Conservation (phyloP, 345 rosid species). For the Kandelia obovata region DNA sequence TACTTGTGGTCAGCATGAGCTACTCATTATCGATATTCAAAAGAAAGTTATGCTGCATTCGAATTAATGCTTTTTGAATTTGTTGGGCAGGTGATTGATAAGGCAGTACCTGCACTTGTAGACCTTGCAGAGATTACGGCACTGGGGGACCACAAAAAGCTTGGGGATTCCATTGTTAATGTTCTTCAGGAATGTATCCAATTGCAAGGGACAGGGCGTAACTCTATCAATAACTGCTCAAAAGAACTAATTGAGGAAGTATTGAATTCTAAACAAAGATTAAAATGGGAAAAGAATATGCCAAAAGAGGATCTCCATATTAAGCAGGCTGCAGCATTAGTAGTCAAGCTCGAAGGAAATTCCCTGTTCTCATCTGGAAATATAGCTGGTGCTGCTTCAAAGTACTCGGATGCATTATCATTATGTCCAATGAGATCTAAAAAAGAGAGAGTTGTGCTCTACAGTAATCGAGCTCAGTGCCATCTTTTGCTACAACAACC, state of each 20-base stretch:
- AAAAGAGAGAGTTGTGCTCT: conserved; percentile 91
- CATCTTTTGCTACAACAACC: conserved; percentile 94
- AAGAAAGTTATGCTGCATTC: background rate
- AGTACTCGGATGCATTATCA: conserved; percentile 88
- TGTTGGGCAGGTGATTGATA: conserved; percentile 54
- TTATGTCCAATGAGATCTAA: conserved; percentile 97
- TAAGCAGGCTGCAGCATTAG: conserved; percentile 92
- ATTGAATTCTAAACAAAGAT: conserved; percentile 63
- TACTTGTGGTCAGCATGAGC: background rate
- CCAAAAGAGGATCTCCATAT: conserved; percentile 97
- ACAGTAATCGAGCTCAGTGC: conserved; percentile 97
- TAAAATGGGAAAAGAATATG: conserved; percentile 91
- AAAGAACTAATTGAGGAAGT: conserved; percentile 79
- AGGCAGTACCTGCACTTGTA: conserved; percentile 74
- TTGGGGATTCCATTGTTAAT: conserved; percentile 78
- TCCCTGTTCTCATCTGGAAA: conserved; percentile 94
- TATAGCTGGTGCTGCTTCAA: conserved; percentile 84
- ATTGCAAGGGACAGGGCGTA: conserved; percentile 50
- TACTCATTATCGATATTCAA: background rate
- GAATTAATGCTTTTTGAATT: conserved; percentile 2
- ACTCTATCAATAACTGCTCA: conserved; percentile 41
- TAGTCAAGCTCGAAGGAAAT: conserved; percentile 99
- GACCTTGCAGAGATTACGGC: conserved; percentile 80
- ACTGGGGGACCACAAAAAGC: conserved; percentile 89
- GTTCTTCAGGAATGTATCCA: conserved; percentile 80